Evolutionary conservation across 139 green algal species (phyloP).

Genomic region (Zygnema cylindricum): DNA sequence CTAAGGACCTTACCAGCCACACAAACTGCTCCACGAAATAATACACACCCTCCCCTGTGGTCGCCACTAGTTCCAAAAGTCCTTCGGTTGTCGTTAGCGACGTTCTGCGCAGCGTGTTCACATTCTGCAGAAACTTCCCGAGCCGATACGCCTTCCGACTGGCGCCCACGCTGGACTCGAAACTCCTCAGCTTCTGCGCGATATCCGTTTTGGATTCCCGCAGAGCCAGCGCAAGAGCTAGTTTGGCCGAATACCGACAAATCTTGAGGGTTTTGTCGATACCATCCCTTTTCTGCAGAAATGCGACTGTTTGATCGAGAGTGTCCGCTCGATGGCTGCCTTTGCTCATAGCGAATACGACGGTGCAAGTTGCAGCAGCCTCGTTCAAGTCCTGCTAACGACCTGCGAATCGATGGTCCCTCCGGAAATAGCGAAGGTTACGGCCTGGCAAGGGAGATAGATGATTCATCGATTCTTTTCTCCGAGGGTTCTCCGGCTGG

Average conservation of each 20-base stretch:
- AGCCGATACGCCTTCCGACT: conserved; percentile 49
- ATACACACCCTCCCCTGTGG: conserved; percentile 42
- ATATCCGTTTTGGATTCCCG: neutral
- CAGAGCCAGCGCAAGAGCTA: conserved; percentile 7
- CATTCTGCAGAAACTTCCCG: conserved; percentile 52
- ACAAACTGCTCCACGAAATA: conserved; percentile 56
- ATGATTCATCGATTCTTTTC: too few relatives aligned
- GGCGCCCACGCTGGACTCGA: conserved; percentile 45
- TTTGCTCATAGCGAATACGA: too few relatives aligned
- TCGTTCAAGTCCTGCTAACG: too few relatives aligned
- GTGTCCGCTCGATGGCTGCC: too few relatives aligned
- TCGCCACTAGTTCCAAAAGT: conserved; percentile 45
- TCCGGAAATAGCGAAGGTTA: too few relatives aligned
- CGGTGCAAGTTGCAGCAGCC: too few relatives aligned
- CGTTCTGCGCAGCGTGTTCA: conserved; percentile 21
- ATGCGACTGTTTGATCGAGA: conserved; percentile 49
- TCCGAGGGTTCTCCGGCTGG: too few relatives aligned
- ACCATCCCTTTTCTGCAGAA: conserved; percentile 53
- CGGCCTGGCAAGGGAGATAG: too few relatives aligned
- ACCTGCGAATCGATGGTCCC: too few relatives aligned
- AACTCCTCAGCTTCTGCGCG: conserved; percentile 11
- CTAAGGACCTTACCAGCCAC: too few relatives aligned
- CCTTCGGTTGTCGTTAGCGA: conserved; percentile 4
- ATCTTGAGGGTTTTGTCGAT: conserved; percentile 59
- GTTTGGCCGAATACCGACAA: conserved; percentile 35